These are phyloP conservation scores for Clonostachys sp. DNA, from an alignment of 2,329 filamentous ascomycete genomes.

Conservation along the genomic window DNA sequence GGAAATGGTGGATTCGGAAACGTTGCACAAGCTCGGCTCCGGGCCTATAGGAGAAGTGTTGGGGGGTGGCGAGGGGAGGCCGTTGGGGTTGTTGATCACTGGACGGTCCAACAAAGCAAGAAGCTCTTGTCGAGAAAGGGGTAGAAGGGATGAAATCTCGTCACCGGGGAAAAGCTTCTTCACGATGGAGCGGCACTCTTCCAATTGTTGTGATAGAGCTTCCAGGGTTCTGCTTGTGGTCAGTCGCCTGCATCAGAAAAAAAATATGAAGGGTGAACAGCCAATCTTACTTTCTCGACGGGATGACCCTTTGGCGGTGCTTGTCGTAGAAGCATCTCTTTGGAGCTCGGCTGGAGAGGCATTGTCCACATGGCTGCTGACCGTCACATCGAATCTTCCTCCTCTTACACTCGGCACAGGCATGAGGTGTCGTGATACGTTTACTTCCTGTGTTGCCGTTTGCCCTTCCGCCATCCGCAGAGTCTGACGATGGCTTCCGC, in stretches of 20 bases:
- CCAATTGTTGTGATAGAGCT: constrained; percentile 58
- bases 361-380: constrained; percentile 76
- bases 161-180: constrained; percentile 58
- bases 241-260: neutral
- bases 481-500: constrained; percentile 39
- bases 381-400: constrained; percentile 84
- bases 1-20: constrained; percentile 39
- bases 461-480: constrained; percentile 25
- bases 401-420: constrained; percentile 73
- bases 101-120: constrained; percentile 50
- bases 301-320: constrained; percentile 70
- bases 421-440: constrained; percentile 54
- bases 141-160: constrained; percentile 44
- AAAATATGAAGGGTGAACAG: constrained; percentile 4
- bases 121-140: constrained; percentile 55
- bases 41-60: constrained; percentile 42
- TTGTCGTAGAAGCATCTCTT: constrained; percentile 80
- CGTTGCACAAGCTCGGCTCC: constrained; percentile 34
- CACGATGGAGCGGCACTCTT: constrained; percentile 60
- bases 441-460: constrained; percentile 31
- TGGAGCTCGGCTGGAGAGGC: constrained; percentile 74
- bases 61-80: constrained; percentile 49
- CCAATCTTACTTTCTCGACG: constrained; percentile 66
- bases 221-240: constrained; percentile 45
- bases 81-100: constrained; percentile 28